These are phyloP conservation scores for Ophiostoma sp. DNA, from an alignment of 2,329 filamentous ascomycete genomes.

Conservation along the genomic window DNA sequence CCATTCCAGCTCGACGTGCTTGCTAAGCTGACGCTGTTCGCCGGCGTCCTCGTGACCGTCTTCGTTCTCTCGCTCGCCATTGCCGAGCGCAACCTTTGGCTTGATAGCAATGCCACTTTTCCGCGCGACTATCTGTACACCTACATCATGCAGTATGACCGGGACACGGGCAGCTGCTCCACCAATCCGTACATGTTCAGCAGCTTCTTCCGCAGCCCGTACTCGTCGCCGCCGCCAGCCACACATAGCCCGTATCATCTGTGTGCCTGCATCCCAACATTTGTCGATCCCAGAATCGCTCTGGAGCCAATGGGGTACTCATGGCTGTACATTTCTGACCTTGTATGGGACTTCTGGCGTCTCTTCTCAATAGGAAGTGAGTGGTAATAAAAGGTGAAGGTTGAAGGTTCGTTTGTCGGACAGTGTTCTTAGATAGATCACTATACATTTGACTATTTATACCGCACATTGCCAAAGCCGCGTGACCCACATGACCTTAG, in stretches of 20 bases:
- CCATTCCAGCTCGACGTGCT: constrained; percentile 20
- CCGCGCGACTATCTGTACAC: constrained; percentile 20
- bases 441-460: neutral
- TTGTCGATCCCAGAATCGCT: constrained; percentile 20
- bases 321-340: neutral
- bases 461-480: neutral
- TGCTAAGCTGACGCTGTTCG: constrained; percentile 13
- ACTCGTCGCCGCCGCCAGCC: neutral
- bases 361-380: neutral
- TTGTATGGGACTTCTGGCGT: neutral
- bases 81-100: constrained; percentile 22
- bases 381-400: neutral
- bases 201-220: neutral
- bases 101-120: constrained; percentile 22
- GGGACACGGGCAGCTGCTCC: constrained; percentile 13
- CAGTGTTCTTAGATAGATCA: no score
- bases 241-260: constrained; percentile 18
- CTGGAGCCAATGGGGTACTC: constrained; percentile 13
- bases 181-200: constrained; percentile 5
- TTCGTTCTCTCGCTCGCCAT: constrained; percentile 2
- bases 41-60: neutral
- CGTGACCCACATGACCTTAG: neutral
- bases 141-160: constrained; percentile 16
- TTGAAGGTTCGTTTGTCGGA: no score
- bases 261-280: constrained; percentile 19